Percentiles rank a stretch among this genome's conserved stretches.
These are phyloP conservation scores for Vaccinium myrtillus DNA, from an alignment of 148 eudicot species.

Conservation along the genomic window DNA sequence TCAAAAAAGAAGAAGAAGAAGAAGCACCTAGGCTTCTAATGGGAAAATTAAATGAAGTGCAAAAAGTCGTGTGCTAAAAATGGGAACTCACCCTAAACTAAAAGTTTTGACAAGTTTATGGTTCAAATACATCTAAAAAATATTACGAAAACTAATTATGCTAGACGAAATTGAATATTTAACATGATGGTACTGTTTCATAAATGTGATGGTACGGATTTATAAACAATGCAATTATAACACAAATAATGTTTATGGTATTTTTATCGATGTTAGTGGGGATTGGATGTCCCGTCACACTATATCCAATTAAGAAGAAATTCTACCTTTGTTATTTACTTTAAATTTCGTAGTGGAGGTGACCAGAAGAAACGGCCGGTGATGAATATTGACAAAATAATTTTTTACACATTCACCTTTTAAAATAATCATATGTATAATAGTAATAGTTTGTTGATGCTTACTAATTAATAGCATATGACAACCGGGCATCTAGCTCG, in stretches of 20 bases:
- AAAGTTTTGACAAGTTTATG: background rate
- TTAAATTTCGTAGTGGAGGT: background rate
- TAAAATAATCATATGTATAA: background rate
- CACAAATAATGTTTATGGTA: background rate
- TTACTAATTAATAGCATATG: background rate
- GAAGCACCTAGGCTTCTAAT: too few species aligned
- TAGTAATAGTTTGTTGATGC: background rate
- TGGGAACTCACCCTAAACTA: background rate
- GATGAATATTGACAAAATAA: background rate
- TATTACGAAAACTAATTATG: background rate
- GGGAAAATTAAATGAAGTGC: too few species aligned
- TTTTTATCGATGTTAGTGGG: background rate
- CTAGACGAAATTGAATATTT: background rate
- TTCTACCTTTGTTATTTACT: background rate
- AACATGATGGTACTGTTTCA: too few species aligned
- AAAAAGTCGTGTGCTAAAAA: too few species aligned
- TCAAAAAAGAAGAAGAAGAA: too few species aligned
- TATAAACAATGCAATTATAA: too few species aligned
- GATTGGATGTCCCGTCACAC: background rate
- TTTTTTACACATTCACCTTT: background rate
- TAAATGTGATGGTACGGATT: background rate
- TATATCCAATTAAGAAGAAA: too few species aligned
- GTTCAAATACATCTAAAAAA: background rate
- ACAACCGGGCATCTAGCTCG: background rate
- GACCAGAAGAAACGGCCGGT: background rate